Conservation (phyloP, 208 protist genomes). For the Angomonas desouzai region DNA sequence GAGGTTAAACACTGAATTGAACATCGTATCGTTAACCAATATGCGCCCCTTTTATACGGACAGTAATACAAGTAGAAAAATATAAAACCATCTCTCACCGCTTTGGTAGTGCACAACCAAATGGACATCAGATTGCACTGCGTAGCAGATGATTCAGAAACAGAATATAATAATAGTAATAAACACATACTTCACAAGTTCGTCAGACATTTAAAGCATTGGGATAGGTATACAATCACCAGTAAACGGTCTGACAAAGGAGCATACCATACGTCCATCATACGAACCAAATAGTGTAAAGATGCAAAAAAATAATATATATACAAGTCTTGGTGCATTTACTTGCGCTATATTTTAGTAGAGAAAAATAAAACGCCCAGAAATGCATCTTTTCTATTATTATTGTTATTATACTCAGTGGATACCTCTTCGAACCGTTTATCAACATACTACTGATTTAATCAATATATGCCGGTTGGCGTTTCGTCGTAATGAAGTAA, state of each 20-base stretch:
- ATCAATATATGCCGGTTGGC: slow-evolving; percentile 10
- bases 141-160: slow-evolving; percentile 14
- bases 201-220: slow-evolving; percentile 8
- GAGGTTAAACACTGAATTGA: slow-evolving; percentile 11
- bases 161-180: slow-evolving; percentile 1
- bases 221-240: slow-evolving; percentile 11
- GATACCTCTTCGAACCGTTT: slow-evolving; percentile 3
- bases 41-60: neutral
- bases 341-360: slow-evolving; percentile 13
- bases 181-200: neutral
- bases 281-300: slow-evolving; percentile 14
- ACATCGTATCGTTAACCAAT: slow-evolving; percentile 11
- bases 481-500: slow-evolving; percentile 2
- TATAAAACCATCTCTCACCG: slow-evolving; percentile 5
- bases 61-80: neutral
- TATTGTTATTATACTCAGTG: too few species aligned
- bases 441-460: slow-evolving; percentile 8
- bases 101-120: slow-evolving; percentile 15
- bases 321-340: slow-evolving; percentile 9
- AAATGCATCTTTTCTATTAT: slow-evolving; percentile 11
- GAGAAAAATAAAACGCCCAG: slow-evolving; percentile 13
- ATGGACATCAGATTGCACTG: slow-evolving; percentile 12
- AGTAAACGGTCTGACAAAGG: neutral
- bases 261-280: slow-evolving; percentile 12
- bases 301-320: slow-evolving; percentile 12